Evolutionary conservation across 75 land plant genomes (phyloP), one percentile per base, ranked within the genome.

Genomic region (Chamaecyparis obtusa): DNA sequence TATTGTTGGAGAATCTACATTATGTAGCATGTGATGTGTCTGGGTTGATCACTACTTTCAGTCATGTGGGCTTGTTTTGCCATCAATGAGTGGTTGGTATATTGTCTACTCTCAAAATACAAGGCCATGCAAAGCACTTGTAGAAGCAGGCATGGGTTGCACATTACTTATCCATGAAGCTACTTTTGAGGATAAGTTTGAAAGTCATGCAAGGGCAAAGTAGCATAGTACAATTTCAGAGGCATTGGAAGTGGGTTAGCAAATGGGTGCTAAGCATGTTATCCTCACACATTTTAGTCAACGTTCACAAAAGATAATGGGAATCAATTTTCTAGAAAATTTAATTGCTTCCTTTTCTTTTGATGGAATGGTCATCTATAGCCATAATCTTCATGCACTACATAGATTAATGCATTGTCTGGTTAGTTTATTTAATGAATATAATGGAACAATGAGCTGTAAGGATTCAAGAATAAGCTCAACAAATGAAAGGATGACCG

Each of bases 231-330:
- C 90, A 39, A 75, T 89, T 32, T 41, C 86, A n/a, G 89, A 89
- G 48, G 90, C 90, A 17, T 57, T 89, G n/a, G 81, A 87, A 89
- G 89, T 89, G 37, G 86, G 90, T 27, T 24, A 46, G 32, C 57
- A 51, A 46, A 89, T 89, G 90, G 64, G 46, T n/a, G 90, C 89
- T 69, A n/a, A 74, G 55, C 86, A 89, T 86, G 67, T 89, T 48
- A 67, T 89, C 35, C 89, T 89, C 72, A 89, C 90, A 37, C 90
- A 89, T 79, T 89, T 89, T 84, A 89, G 90, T 81, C 90, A 89
- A 41, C 74, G 90, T 21, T 89, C 89, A 83, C 90, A 89, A 77
- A 83, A 89, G 83, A 49, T 88, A 41, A 90, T 89, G 90, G 86
- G 88, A 71, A 87, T 89, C 32, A 75, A 83, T 89, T 35, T 48